phyloP scores from a whole-genome alignment of 1,284 basidiomycete species.

The Ceratobasidium sp. region DNA sequence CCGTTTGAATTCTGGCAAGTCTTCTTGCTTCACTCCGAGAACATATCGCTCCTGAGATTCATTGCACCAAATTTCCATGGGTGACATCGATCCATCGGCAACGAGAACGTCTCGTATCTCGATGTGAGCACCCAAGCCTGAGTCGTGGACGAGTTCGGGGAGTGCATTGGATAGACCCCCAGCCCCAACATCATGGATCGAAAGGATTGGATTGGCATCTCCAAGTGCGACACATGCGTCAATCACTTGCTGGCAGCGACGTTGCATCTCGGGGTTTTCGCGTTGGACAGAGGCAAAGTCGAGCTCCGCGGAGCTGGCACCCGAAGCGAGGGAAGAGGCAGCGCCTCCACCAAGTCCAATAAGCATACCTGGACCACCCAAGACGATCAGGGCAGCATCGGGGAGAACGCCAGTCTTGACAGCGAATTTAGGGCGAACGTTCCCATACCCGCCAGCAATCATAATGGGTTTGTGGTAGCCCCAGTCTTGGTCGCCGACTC shows the following conservation, averaged over 20 bases:
- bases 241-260: conserved; percentile 96
- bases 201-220: conserved; percentile 82
- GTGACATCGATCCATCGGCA: conserved; percentile 92
- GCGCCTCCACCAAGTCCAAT: conserved; percentile 98
- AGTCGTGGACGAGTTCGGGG: conserved; percentile 96
- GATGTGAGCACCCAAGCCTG: conserved; percentile 86
- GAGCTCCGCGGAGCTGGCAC: conserved; percentile 84
- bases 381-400: conserved; percentile 86
- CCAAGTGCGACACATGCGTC: conserved; percentile 80
- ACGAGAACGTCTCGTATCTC: conserved; percentile 93
- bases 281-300: conserved; percentile 98
- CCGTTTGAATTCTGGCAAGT: conserved; percentile 64
- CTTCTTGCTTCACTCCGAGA: conserved; percentile 75
- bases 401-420: conserved; percentile 74
- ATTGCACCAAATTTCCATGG: conserved; percentile 99
- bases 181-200: conserved; percentile 97
- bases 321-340: conserved; percentile 89
- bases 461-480: conserved; percentile 99
- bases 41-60: conserved; percentile 99
- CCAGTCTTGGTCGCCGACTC: conserved; percentile 70
- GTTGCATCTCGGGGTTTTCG: conserved; percentile 98
- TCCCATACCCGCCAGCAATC: conserved; percentile 97
- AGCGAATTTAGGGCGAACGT: conserved; percentile 82
- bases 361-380: conserved; percentile 96
- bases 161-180: conserved; percentile 96